These are phyloP conservation scores for Apiotrichum veenhuisii DNA, from an alignment of 1,284 basidiomycete genomes.

Conservation along the genomic window DNA sequence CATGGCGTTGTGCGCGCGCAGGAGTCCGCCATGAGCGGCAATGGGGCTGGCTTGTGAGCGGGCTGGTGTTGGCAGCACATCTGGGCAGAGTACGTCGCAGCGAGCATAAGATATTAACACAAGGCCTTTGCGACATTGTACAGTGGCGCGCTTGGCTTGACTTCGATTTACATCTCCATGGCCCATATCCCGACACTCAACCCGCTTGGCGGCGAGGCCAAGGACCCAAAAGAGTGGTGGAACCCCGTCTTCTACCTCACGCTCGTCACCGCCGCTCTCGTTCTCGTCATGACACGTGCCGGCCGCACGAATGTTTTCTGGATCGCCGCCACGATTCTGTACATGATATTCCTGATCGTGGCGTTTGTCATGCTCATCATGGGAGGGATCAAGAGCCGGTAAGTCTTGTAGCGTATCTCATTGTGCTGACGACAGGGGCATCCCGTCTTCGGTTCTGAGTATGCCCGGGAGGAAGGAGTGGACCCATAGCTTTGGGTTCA, in stretches of 20 bases:
- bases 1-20: not conserved
- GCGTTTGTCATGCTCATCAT: not conserved
- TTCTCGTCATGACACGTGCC: not conserved
- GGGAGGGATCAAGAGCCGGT: not conserved
- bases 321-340: not conserved
- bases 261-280: not conserved
- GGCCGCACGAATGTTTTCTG: not conserved
- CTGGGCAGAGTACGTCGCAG: not conserved
- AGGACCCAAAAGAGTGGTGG: not conserved
- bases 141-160: not conserved
- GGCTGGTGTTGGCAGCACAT: not conserved
- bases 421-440: not conserved
- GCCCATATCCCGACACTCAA: too few species aligned
- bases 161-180: not conserved
- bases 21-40: slow-evolving; percentile 3
- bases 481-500: not conserved
- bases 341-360: not conserved
- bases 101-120: not conserved
- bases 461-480: not conserved
- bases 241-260: slow-evolving; percentile 5
- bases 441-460: too few species aligned
- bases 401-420: too few species aligned
- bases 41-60: slow-evolving; percentile 2
- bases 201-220: too few species aligned
- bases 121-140: not conserved